Evolutionary conservation across 345 rosid genomes (phyloP), one percentile per base, ranked within the genome.

Genomic region (Limnanthes douglasii): DNA sequence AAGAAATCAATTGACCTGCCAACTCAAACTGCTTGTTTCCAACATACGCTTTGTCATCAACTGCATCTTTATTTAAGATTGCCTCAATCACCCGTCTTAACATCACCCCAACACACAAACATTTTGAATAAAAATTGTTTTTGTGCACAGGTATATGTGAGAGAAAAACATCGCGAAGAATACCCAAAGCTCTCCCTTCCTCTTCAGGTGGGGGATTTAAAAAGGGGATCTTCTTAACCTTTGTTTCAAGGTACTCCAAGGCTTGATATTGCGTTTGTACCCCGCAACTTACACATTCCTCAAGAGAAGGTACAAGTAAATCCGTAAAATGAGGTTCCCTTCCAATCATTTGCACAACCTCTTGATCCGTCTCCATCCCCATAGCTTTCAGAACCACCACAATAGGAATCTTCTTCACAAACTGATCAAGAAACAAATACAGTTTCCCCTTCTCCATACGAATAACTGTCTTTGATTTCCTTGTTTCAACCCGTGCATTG

Each of bases 21-120:
- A 88, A 50, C 69, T 83, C 97, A 64, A 88, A 53, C 21, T 95
- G 66, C 68, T 88, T 88, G 68, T 88, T 88, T 29, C 97, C 97
- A 46, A 83, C 95, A 48, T 88, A 88, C 64, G n/a, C n/a, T 93
- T 83, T 88, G 69, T 88, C 97, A 83, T 88, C 95, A 83, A 88
- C 64, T 0, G 97, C 78, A 68, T 88, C 97, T 62, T 88, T 88
- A 53, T 83, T 88, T 43, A 83, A 53, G 54, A 83, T 61, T 48
- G 95, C 95, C 51, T 88, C 97, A 75, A 88, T 57, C 73, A 88
- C 74, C 48, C 95, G 71, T 58, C 97, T 70, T 54, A 88, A 46
- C 97, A 88, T 88, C 27, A 88, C 95, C 26, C 76, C 93, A 50
- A 79, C 97, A 66, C 83, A 88, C 32, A 79, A 54, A 59, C 97